These are phyloP conservation scores for Filobasidium wieringae DNA, from an alignment of 768 basidiomycete genomes.

Conservation along the genomic window DNA sequence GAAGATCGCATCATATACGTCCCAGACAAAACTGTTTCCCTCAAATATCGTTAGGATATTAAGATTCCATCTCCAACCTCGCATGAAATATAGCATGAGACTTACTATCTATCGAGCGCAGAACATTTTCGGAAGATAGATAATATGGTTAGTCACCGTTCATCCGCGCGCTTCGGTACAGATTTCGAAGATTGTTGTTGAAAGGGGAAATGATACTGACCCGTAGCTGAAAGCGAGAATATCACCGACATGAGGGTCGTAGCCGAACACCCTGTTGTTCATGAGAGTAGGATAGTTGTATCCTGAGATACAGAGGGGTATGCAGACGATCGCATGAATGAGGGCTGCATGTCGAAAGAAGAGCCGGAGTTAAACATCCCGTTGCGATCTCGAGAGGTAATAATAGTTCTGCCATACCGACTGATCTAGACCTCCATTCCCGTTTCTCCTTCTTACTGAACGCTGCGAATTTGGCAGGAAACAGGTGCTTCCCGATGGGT, in stretches of 20 bases:
- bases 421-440: slow-evolving; percentile 11
- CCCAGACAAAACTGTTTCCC: slow-evolving; percentile 60
- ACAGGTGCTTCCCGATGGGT: slow-evolving; percentile 49
- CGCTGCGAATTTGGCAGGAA: slow-evolving; percentile 18
- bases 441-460: slow-evolving; percentile 9
- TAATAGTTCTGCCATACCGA: no score
- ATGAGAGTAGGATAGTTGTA: slow-evolving; percentile 46
- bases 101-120: no score
- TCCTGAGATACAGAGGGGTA: slow-evolving; percentile 52
- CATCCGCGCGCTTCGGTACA: no score
- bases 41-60: no score
- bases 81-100: no score
- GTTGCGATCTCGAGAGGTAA: no score
- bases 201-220: slow-evolving; percentile 42
- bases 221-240: slow-evolving; percentile 60
- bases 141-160: no score
- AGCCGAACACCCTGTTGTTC: slow-evolving; percentile 64
- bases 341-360: slow-evolving; percentile 49
- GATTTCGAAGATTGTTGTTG: no score
- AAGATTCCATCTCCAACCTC: no score
- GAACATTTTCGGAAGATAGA: no score
- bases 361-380: background rate
- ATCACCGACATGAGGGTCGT: slow-evolving; percentile 50
- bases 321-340: slow-evolving; percentile 55
- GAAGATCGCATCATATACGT: slow-evolving; percentile 53